phyloP scores from a whole-genome alignment of 441 rosid species.

The Omphalea diandra region DNA sequence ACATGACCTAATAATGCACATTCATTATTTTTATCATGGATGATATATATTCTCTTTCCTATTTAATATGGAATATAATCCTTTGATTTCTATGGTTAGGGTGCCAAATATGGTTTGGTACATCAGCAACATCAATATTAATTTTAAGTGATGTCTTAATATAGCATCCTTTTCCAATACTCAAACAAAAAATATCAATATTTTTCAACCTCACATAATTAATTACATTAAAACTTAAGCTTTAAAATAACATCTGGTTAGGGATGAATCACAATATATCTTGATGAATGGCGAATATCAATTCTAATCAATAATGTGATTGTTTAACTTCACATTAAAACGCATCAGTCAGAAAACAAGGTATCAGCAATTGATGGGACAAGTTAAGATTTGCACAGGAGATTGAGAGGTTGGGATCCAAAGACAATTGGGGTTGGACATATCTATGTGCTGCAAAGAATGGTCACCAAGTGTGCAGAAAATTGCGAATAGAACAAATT shows the following conservation, averaged over 20 bases:
- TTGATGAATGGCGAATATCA: no score
- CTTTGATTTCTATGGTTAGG: background rate
- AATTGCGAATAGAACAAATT: slow-evolving; percentile 13
- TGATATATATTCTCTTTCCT: background rate
- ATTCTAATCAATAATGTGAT: no score
- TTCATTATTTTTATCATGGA: background rate
- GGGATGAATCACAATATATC: background rate
- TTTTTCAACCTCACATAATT: background rate
- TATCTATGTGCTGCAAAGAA: background rate
- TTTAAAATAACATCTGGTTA: background rate
- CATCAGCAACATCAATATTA: no score
- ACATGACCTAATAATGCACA: background rate
- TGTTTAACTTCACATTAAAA: no score
- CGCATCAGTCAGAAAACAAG: no score
- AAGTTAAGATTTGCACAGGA: background rate
- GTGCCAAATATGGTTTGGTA: no score
- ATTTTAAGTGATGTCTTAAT: no score
- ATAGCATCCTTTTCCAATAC: no score
- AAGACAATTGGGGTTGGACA: background rate
- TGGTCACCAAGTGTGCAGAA: slow-evolving; percentile 1
- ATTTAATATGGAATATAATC: background rate
- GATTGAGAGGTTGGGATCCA: background rate
- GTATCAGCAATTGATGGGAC: no score
- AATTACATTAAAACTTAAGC: background rate
- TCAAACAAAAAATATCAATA: no score